phyloP scores from a whole-genome alignment of 2,329 filamentous ascomycete genomes.

The Tricladium varicosporioides region DNA sequence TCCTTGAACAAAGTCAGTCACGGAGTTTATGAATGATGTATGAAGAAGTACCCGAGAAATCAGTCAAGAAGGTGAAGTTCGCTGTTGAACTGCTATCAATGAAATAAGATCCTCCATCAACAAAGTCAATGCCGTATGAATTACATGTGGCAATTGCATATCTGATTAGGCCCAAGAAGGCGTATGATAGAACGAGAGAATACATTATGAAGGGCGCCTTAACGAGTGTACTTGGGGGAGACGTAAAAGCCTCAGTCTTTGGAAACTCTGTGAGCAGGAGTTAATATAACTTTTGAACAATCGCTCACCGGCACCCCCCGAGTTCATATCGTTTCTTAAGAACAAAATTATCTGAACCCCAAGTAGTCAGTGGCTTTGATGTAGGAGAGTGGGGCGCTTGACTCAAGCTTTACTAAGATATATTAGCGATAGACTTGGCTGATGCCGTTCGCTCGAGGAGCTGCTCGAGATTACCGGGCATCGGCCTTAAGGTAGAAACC shows the following conservation, averaged over 20 bases:
- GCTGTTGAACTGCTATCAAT: neutral
- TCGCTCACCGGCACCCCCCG: too few relatives aligned
- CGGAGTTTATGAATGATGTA: neutral
- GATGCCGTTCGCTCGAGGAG: too few relatives aligned
- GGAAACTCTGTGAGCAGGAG: neutral
- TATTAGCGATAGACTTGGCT: too few relatives aligned
- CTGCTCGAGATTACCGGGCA: too few relatives aligned
- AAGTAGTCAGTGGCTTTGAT: too few relatives aligned
- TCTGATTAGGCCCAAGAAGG: neutral
- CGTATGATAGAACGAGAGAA: neutral
- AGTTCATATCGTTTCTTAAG: too few relatives aligned
- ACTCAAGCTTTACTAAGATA: too few relatives aligned
- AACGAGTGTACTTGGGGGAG: neutral
- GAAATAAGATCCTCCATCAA: neutral
- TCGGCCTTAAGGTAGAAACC: too few relatives aligned
- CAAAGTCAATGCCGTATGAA: constrained; percentile 1
- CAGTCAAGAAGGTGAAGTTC: constrained; percentile 1
- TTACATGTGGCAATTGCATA: neutral
- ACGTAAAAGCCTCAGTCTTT: neutral
- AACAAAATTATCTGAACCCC: too few relatives aligned
- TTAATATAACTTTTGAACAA: neutral
- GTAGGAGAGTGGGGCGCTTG: too few relatives aligned
- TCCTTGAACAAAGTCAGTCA: neutral
- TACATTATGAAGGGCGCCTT: neutral
- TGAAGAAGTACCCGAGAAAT: neutral